A percentile compares a stretch with the other conserved stretches of the same genome.
Conservation (phyloP, 306 rosid genomes). For the Vigna mungo region DNA sequence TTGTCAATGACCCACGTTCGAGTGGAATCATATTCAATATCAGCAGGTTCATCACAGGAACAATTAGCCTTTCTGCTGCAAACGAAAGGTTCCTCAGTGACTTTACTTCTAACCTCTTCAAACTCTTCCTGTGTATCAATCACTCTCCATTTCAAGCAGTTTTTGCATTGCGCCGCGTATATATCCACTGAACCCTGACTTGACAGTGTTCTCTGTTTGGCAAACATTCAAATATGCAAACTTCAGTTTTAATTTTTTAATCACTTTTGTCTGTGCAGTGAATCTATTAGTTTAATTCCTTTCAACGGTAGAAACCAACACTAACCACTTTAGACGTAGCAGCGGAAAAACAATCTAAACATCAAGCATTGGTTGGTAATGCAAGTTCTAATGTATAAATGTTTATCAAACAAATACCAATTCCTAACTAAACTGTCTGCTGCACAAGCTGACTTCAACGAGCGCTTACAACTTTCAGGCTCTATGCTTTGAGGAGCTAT, state of each 20-base stretch:
- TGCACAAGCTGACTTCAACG: neutral
- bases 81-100: conserved; percentile 62
- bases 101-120: conserved; percentile 73
- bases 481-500: neutral
- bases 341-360: conserved; percentile 16
- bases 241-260: neutral
- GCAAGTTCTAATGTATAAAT: conserved; percentile 13
- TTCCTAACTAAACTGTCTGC: neutral
- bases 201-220: conserved; percentile 46
- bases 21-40: conserved; percentile 66
- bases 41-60: conserved; percentile 78
- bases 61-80: conserved; percentile 58
- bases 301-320: conserved; percentile 2
- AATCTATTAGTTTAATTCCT: conserved; percentile 15
- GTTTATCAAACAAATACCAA: neutral
- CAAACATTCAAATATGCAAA: conserved; percentile 23
- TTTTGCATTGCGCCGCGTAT: conserved; percentile 76
- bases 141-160: conserved; percentile 89
- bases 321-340: neutral
- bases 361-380: neutral
- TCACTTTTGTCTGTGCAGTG: neutral
- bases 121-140: conserved; percentile 74
- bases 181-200: conserved; percentile 60
- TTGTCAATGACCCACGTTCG: conserved; percentile 93
- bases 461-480: neutral